phyloP scores from a whole-genome alignment of 2,329 filamentous ascomycete species.

The Akanthomyces lecanii region DNA sequence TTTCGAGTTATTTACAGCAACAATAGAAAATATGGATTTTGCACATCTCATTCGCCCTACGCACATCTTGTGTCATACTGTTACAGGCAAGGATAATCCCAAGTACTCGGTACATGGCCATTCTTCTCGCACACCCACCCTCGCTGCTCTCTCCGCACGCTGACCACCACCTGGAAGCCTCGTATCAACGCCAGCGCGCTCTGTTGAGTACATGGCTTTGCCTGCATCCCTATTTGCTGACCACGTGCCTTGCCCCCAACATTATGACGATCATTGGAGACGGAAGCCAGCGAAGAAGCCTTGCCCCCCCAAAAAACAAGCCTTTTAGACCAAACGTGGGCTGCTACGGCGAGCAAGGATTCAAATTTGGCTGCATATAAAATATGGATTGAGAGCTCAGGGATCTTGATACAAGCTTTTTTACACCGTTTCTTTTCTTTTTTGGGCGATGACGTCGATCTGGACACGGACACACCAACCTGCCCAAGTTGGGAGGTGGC shows the following conservation, averaged over 20 bases:
- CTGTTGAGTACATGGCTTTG: no score
- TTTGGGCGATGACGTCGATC: constrained; percentile 3
- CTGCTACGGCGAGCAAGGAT: neutral
- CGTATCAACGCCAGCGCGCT: neutral
- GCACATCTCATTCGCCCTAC: neutral
- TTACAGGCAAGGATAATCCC: neutral
- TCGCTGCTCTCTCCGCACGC: neutral
- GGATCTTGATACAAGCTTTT: neutral
- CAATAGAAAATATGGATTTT: neutral
- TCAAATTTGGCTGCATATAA: neutral
- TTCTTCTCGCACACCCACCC: neutral
- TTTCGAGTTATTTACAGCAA: constrained; percentile 10
- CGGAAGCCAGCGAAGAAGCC: neutral
- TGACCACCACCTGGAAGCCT: neutral
- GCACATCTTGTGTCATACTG: neutral
- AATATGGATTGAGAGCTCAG: neutral
- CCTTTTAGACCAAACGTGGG: neutral
- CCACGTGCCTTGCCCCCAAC: neutral
- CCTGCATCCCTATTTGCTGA: neutral
- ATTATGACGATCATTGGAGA: neutral
- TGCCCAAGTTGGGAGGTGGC: neutral
- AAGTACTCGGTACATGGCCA: neutral
- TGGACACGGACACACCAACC: neutral
- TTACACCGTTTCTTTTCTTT: neutral
- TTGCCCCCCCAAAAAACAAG: neutral